Conservation (phyloP, 192 early-diverging fungal genomes). For the Entomortierella chlamydospora region DNA sequence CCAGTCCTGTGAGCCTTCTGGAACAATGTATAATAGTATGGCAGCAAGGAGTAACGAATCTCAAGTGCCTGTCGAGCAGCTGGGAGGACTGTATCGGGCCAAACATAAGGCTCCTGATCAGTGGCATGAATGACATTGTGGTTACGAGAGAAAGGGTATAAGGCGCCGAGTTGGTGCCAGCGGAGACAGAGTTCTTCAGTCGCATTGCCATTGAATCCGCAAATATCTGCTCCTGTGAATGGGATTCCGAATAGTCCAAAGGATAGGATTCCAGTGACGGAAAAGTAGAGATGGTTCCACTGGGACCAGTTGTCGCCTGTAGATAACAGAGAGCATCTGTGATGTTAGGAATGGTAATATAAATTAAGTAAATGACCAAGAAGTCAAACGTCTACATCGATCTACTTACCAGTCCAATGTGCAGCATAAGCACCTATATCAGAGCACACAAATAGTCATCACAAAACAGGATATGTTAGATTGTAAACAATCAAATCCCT, state of each 20-base stretch:
- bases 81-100: slow-evolving; percentile 64
- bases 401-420: slow-evolving; percentile 55
- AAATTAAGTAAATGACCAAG: too few relatives aligned
- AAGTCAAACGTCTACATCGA: background rate
- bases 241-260: slow-evolving; percentile 81
- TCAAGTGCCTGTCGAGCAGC: slow-evolving; percentile 62
- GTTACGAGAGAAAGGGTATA: slow-evolving; percentile 73
- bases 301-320: slow-evolving; percentile 72
- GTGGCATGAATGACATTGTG: slow-evolving; percentile 65
- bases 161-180: slow-evolving; percentile 73
- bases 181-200: slow-evolving; percentile 73
- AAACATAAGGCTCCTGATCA: slow-evolving; percentile 73
- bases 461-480: too few relatives aligned
- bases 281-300: slow-evolving; percentile 68
- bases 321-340: slow-evolving; percentile 10
- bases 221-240: slow-evolving; percentile 77
- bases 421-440: slow-evolving; percentile 55
- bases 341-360: too few relatives aligned
- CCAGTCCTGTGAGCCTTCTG: slow-evolving; percentile 62
- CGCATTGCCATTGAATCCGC: slow-evolving; percentile 71
- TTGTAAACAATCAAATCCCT: too few relatives aligned
- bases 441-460: background rate
- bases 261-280: slow-evolving; percentile 69
- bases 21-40: slow-evolving; percentile 71
- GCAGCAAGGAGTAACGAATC: slow-evolving; percentile 69